These are phyloP conservation scores for Plasmodium coatneyi DNA, from an alignment of 169 alveolate genomes.

Conservation along the genomic window DNA sequence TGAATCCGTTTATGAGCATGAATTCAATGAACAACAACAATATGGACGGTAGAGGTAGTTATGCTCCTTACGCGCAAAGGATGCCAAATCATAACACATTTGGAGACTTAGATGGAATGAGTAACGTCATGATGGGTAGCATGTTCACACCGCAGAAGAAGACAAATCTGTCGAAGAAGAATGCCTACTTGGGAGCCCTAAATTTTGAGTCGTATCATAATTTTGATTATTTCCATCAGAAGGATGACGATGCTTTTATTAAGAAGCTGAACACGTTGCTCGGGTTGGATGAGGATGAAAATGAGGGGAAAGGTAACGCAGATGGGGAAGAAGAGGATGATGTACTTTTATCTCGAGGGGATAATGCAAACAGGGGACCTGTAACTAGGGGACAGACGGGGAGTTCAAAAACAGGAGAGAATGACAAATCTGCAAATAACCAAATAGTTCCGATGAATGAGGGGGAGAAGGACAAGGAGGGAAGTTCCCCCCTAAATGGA, in stretches of 20 bases:
- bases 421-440: background rate
- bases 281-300: slow-evolving; percentile 56
- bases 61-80: slow-evolving; percentile 11
- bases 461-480: background rate
- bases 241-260: slow-evolving; percentile 72
- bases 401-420: background rate
- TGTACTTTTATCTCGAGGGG: background rate
- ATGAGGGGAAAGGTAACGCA: background rate
- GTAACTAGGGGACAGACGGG: background rate
- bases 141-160: slow-evolving; percentile 60
- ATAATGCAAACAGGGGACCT: background rate
- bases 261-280: slow-evolving; percentile 56
- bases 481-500: background rate
- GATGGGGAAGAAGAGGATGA: background rate
- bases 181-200: slow-evolving; percentile 26
- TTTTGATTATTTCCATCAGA: slow-evolving; percentile 75
- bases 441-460: background rate
- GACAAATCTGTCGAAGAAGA: slow-evolving; percentile 28
- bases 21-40: slow-evolving; percentile 47
- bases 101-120: slow-evolving; percentile 55
- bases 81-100: slow-evolving; percentile 8
- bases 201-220: slow-evolving; percentile 72
- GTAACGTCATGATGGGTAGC: slow-evolving; percentile 68
- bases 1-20: slow-evolving; percentile 63
- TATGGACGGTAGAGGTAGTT: slow-evolving; percentile 1